These are phyloP conservation scores for Euptelea pleiosperma DNA, from an alignment of 164 flowering plant genomes.

Conservation along the genomic window DNA sequence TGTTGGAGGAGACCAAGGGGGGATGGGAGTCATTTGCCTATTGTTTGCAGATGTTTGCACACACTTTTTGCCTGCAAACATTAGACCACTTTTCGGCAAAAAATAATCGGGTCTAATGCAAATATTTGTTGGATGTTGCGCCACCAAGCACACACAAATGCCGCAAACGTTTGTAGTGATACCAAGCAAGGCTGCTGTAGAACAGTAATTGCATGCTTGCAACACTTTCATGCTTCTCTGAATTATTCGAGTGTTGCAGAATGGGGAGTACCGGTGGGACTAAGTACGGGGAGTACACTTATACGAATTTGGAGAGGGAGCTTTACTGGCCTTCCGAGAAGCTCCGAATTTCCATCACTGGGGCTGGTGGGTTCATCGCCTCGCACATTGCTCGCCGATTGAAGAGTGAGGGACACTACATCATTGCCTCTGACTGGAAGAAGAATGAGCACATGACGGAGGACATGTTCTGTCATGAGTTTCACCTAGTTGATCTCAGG, in stretches of 20 bases:
- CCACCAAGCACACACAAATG: no score
- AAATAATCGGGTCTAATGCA: no score
- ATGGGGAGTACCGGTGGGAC: slow-evolving; percentile 69
- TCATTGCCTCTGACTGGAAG: slow-evolving; percentile 99
- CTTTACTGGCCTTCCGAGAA: slow-evolving; percentile 91
- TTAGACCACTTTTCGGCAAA: no score
- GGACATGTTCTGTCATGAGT: slow-evolving; percentile 97
- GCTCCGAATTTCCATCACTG: slow-evolving; percentile 86
- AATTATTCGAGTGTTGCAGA: slow-evolving; percentile 30
- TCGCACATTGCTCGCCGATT: slow-evolving; percentile 94
- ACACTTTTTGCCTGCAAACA: no score
- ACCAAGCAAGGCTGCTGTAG: neutral
- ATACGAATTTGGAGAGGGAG: slow-evolving; percentile 81
- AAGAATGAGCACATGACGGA: slow-evolving; percentile 98
- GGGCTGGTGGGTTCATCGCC: slow-evolving; percentile 98
- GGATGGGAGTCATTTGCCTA: no score
- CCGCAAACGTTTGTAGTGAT: no score
- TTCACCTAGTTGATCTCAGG: slow-evolving; percentile 93
- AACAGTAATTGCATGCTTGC: neutral
- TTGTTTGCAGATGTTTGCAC: no score
- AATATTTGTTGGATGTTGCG: no score
- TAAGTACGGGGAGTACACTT: slow-evolving; percentile 76
- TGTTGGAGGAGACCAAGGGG: no score
- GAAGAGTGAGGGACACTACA: slow-evolving; percentile 94
- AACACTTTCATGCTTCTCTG: neutral